Evolutionary conservation across 176 grass and related monocot species (phyloP).

Genomic region (Thalia dealbata): DNA sequence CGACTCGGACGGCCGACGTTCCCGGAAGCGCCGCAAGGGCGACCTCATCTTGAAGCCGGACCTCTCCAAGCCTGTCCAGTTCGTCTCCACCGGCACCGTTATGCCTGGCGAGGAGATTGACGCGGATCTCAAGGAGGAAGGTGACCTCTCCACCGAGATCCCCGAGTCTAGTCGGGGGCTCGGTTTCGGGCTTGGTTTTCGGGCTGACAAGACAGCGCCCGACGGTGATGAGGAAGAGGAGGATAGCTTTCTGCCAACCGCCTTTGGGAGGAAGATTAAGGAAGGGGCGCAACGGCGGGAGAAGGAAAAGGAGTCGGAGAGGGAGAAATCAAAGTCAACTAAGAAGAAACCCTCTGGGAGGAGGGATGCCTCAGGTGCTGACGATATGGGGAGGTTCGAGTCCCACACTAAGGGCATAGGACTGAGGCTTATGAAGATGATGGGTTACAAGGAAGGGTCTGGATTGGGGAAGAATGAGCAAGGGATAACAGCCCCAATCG

Average conservation of each 20-base stretch:
- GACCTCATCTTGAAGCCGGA: conserved; percentile 27
- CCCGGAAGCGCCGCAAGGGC: conserved; percentile 37
- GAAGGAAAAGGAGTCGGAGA: conserved; percentile 41
- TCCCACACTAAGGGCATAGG: conserved; percentile 40
- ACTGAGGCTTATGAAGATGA: conserved; percentile 45
- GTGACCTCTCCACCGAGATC: conserved; percentile 1
- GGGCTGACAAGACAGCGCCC: not conserved
- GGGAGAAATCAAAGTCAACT: conserved; percentile 24
- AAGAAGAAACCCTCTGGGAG: conserved; percentile 20
- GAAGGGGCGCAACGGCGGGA: conserved; percentile 50
- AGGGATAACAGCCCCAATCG: conserved; percentile 37
- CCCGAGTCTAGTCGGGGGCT: conserved; percentile 4
- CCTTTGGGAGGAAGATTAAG: conserved; percentile 45
- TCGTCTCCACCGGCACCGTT: conserved; percentile 45
- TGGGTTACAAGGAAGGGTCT: conserved; percentile 58
- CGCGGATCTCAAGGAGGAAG: not conserved
- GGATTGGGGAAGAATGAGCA: conserved; percentile 66
- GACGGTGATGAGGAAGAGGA: not conserved
- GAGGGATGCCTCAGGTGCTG: conserved; percentile 11
- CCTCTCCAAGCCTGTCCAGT: conserved; percentile 50
- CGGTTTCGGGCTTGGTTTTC: conserved; percentile 23
- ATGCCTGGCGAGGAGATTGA: conserved; percentile 30
- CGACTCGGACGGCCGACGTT: conserved; percentile 39
- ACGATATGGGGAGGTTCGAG: conserved; percentile 32
- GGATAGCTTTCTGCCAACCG: conserved; percentile 32